Percentiles rank a stretch among this genome's conserved stretches.
Evolutionary conservation across 805 yeast genomes (phyloP).

Genomic region (Zygotorulaspora sp.): DNA sequence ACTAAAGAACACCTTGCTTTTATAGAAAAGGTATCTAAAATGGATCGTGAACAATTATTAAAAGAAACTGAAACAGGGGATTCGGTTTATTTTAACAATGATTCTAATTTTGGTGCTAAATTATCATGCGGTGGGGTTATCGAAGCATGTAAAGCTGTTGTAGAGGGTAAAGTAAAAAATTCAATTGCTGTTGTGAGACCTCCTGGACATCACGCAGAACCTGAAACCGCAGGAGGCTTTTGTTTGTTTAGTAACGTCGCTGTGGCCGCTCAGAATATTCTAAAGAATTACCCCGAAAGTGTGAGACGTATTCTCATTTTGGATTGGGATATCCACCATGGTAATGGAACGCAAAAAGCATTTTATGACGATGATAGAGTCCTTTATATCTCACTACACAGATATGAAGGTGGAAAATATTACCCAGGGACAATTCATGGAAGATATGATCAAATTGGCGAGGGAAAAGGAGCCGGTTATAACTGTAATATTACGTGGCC

Average conservation of each 20-base stretch:
- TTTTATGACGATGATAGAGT: conserved; percentile 87
- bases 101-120: conserved; percentile 79
- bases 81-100: conserved; percentile 91
- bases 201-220: conserved; percentile 99
- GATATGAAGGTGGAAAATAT: conserved; percentile 86
- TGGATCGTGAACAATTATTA: conserved; percentile 71
- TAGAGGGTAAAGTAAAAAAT: conserved; percentile 87
- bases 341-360: conserved; percentile 95
- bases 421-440: conserved; percentile 94
- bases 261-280: conserved; percentile 84
- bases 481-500: conserved; percentile 94
- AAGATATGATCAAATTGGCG: conserved; percentile 75
- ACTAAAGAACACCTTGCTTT: conserved; percentile 72
- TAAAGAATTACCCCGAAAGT: conserved; percentile 80
- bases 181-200: conserved; percentile 95
- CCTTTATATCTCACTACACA: conserved; percentile 82
- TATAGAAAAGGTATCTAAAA: conserved; percentile 66
- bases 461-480: conserved; percentile 80
- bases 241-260: conserved; percentile 95
- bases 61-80: conserved; percentile 89
- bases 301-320: conserved; percentile 77
- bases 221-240: conserved; percentile 94
- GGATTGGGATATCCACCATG: conserved; percentile 99
- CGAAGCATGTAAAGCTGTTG: conserved; percentile 92
- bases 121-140: conserved; percentile 95